phyloP scores from a whole-genome alignment of 2,329 filamentous ascomycete species.

The Byssothecium circinans region DNA sequence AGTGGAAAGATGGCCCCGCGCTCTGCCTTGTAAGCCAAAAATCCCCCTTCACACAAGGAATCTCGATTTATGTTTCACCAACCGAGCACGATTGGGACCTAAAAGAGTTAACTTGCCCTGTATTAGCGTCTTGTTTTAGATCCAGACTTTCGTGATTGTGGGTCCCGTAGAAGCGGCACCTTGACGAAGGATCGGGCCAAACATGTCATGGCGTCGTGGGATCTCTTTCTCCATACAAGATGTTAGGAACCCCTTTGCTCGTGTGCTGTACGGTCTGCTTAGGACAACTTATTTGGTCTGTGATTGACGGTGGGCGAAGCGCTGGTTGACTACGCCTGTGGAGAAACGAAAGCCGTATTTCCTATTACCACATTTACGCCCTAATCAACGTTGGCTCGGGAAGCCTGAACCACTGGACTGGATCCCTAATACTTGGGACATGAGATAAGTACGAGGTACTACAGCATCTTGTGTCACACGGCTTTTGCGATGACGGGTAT shows the following conservation, averaged over 20 bases:
- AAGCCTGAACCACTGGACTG: background rate
- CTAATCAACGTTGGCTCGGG: background rate
- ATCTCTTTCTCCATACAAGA: background rate
- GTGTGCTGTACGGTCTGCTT: background rate
- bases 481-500: background rate
- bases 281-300: background rate
- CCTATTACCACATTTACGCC: background rate
- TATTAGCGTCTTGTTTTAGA: background rate
- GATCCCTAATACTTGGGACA: background rate
- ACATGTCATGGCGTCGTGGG: background rate
- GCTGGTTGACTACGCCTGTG: background rate
- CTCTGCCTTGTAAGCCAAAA: too few species aligned
- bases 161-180: background rate
- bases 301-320: background rate
- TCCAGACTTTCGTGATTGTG: background rate
- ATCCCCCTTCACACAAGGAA: too few species aligned
- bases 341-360: background rate
- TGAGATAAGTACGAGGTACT: constrained; percentile 1
- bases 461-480: background rate
- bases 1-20: too few species aligned
- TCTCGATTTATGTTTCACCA: background rate
- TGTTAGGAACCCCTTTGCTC: background rate
- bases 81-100: background rate
- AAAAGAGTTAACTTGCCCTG: background rate
- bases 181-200: background rate